Evolutionary conservation across 192 early-diverging fungal species (phyloP), one percentile per base, ranked within the genome.

Genomic region (Thamnidium elegans): DNA sequence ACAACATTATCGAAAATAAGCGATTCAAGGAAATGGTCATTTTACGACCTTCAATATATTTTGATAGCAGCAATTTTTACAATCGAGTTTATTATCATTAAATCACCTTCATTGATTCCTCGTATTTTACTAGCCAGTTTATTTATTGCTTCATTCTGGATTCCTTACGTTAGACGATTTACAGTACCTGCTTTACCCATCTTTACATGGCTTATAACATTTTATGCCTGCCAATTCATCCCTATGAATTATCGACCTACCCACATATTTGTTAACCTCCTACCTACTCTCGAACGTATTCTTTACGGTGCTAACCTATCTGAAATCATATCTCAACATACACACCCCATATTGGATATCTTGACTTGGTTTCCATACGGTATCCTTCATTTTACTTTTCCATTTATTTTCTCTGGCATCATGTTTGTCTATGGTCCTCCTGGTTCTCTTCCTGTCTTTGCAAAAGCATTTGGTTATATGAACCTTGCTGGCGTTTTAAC

Each of bases 291-390:
- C 19, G 87, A 89, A 63, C 79, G 79, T 54, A 82, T 87, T 47
- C 69, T 89, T 14, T 89, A 87, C 46, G 86, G 82, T 32, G 85
- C 79, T 64, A 81, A 80, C 58, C 77, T 89, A 36, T 80, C 81
- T 4, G 81, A 84, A 44, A 66, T 87, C 9, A 79, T 86, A 23
- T 76, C 81, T 4, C 65, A 63, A 21, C 66, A 78, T 13, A 76
- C 81, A 0, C 76, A 79, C 1, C 63, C 79, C 19, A 48, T 80
- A 7, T 70, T 78, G 26, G 88, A 90, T 71, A 58, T 88, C 7
- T 62, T 87, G 34, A 83, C 85, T 10, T 90, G 87, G 79, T 54
- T 90, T 44, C 87, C 86, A 11, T 89, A 90, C 61, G 88, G 88
- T 23, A 75, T 90, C 14, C 23, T 85, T 20, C 87, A 90, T 65